Evolutionary conservation across 768 basidiomycete species (phyloP), one percentile per base, ranked within the genome.

Genomic region (Podaxis sp.): DNA sequence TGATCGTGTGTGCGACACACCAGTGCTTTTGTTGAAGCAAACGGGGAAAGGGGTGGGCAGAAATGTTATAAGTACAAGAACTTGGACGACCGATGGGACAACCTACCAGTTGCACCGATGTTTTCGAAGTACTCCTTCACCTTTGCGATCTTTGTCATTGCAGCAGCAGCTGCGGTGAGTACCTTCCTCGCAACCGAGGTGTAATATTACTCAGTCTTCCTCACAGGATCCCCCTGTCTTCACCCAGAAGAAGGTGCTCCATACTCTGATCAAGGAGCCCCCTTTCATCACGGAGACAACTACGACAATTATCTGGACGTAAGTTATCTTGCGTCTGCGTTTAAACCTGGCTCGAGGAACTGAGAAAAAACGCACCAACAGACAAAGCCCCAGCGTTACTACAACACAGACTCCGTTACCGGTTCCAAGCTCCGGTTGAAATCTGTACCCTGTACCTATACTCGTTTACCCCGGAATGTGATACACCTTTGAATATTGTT

Each of bases 261-360:
- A 59, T 40, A 26, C 30, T 13, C 20, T 59, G 11, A 26, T 59
- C 11, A 24, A 20, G 13, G 22, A 49, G 8, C 48, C 58, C 8
- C 57, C 57, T 15, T 58, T 58, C 28, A 50, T 59, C 11, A 51
- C 49, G 8, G 58, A 28, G 28, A 51, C 58, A 2, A 59, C 58
- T 36, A 59, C 49, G 20, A 59, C 58, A 13, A 51, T 59, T 7
- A 49, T 52, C 10, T 59, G 49, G 58, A 59, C 58, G 58, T 52
- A 13, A 59, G 58, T 40, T 10, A 37, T 12, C 7, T 33, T 8
- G 33, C 10, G 8, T 33, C 33, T 33, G 22, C 15, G 6, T 50
- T 38, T 4, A 3, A 4, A 26, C 24, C 4, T 17, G 33, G 41
- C 4, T 3, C 0, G n/a, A 20, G 10, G 15, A 12, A 17, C 46